Evolutionary conservation across 495 filamentous ascomycete species (phyloP).

Genomic region (Trypethelium eluteriae): DNA sequence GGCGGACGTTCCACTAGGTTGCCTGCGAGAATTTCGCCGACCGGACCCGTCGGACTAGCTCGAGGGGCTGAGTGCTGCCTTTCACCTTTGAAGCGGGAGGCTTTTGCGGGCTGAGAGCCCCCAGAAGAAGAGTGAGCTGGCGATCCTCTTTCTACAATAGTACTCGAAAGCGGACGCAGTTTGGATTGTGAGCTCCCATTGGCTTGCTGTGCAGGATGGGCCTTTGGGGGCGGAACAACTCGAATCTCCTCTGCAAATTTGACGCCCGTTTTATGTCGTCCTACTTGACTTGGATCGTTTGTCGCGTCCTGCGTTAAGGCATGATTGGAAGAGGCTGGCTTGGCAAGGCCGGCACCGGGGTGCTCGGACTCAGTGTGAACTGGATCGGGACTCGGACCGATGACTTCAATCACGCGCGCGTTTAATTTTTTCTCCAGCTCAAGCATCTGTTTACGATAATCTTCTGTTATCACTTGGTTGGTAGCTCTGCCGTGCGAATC

Average conservation of each 20-base stretch:
- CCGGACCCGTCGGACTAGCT: constrained; percentile 43
- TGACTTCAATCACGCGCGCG: constrained; percentile 33
- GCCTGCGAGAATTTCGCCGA: constrained; percentile 50
- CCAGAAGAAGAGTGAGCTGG: constrained; percentile 10
- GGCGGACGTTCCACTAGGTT: constrained; percentile 55
- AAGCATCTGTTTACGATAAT: constrained; percentile 52
- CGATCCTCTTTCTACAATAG: constrained; percentile 25
- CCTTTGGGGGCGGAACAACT: constrained; percentile 38
- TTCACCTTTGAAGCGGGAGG: constrained; percentile 31
- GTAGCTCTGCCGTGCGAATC: constrained; percentile 64
- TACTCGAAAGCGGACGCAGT: constrained; percentile 22
- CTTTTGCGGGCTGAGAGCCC: constrained; percentile 19
- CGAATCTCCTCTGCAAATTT: constrained; percentile 69
- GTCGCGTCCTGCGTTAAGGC: constrained; percentile 11
- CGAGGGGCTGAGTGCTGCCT: constrained; percentile 13
- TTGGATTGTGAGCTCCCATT: constrained; percentile 7
- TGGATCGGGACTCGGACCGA: constrained; percentile 29
- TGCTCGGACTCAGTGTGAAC: constrained; percentile 17
- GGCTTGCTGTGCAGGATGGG: constrained; percentile 12
- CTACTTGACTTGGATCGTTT: constrained; percentile 20
- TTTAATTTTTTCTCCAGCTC: constrained; percentile 36
- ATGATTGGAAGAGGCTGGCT: constrained; percentile 22
- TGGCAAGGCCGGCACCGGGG: constrained; percentile 23
- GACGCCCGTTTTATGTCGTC: constrained; percentile 58
- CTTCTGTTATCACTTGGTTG: constrained; percentile 53